These are phyloP conservation scores for Trichaptum fuscoviolaceum DNA, from an alignment of 768 basidiomycete genomes.

Conservation along the genomic window DNA sequence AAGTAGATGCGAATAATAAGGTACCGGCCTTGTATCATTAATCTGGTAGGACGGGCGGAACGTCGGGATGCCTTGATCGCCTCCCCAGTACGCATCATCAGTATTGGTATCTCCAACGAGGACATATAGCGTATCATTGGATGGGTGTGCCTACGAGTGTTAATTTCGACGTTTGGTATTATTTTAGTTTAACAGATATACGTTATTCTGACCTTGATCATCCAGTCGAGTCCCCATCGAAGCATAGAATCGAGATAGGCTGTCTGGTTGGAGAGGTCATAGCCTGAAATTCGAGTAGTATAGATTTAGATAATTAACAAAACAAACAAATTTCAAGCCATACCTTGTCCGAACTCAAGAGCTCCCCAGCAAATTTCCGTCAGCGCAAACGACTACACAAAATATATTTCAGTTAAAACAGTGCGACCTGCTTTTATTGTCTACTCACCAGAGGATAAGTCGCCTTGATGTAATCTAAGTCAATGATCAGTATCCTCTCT, in stretches of 20 bases:
- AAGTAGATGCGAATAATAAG: background rate
- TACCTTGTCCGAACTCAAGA: constrained; percentile 75
- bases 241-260: constrained; percentile 88
- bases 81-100: constrained; percentile 87
- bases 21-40: constrained; percentile 50
- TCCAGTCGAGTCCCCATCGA: constrained; percentile 89
- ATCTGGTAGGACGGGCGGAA: constrained; percentile 76
- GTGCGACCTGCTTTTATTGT: background rate
- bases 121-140: constrained; percentile 66
- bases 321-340: constrained; percentile 5
- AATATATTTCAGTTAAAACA: constrained; percentile 6
- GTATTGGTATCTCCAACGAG: constrained; percentile 60
- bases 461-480: constrained; percentile 78
- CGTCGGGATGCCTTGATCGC: constrained; percentile 69
- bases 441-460: constrained; percentile 72
- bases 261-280: constrained; percentile 82
- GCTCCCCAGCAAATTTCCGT: constrained; percentile 92
- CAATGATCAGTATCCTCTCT: constrained; percentile 3
- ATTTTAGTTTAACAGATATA: background rate
- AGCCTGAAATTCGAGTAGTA: constrained; percentile 40
- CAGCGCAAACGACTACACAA: constrained; percentile 63
- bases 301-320: constrained; percentile 5
- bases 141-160: constrained; percentile 65
- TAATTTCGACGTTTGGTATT: background rate
- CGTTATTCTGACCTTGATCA: constrained; percentile 64